Conservation (phyloP, 139 green algal species). For the Coelastrella sp. region DNA sequence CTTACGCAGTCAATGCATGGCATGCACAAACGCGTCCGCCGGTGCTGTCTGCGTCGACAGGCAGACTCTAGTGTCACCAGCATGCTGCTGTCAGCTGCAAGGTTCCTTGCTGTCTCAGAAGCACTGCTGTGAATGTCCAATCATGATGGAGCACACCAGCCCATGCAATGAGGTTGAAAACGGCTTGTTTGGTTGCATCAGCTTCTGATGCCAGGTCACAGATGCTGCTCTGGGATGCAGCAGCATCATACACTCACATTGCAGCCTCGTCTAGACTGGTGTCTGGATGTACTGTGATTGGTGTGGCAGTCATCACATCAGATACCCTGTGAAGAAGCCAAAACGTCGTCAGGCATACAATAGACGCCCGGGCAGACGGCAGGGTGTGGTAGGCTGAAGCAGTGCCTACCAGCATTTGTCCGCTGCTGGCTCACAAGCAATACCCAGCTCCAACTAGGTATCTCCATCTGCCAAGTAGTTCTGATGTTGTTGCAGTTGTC, state of each 20-base stretch:
- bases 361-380: no score
- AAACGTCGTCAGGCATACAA: background rate
- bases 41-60: no score
- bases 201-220: background rate
- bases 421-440: no score
- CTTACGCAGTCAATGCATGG: background rate
- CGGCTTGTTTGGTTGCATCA: no score
- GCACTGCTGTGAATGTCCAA: no score
- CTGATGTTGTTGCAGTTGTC: no score
- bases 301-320: conserved; percentile 85
- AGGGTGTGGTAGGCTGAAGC: background rate
- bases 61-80: conserved; percentile 40
- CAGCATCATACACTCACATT: conserved; percentile 31
- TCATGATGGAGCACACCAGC: no score
- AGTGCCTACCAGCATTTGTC: no score
- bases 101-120: background rate
- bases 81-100: conserved; percentile 38
- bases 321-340: conserved; percentile 63
- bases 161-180: no score
- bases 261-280: conserved; percentile 82
- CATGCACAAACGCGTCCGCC: background rate
- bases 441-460: no score
- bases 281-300: conserved; percentile 70
- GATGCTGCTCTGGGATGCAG: background rate
- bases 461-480: no score